phyloP scores from a whole-genome alignment of 306 rosid species.

The Adenanthera pavonina region DNA sequence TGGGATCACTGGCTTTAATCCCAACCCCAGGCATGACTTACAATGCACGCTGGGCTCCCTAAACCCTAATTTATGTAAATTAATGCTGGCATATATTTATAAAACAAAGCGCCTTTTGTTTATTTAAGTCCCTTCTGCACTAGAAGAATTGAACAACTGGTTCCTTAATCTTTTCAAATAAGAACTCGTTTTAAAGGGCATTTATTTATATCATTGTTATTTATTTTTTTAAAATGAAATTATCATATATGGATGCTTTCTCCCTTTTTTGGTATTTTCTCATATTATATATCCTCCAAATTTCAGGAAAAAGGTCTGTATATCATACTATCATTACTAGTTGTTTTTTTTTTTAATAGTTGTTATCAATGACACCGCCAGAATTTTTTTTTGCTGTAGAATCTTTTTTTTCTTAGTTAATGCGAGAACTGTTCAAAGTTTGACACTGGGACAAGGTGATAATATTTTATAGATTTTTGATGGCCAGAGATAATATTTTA shows the following conservation, averaged over 20 bases:
- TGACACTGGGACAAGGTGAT: background rate
- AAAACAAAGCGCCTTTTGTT: background rate
- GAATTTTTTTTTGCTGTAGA: background rate
- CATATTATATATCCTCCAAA: background rate
- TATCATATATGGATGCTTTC: too few relatives aligned
- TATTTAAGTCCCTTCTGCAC: background rate
- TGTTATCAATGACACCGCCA: background rate
- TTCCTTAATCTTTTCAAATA: background rate
- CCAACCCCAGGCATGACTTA: background rate
- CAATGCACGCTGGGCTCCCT: background rate
- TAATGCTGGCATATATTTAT: background rate
- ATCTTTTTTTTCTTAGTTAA: background rate
- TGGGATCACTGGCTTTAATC: background rate
- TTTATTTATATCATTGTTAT: too few relatives aligned
- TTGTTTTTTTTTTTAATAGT: background rate
- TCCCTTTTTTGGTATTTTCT: too few relatives aligned
- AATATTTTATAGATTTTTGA: background rate
- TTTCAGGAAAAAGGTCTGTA: too few relatives aligned
- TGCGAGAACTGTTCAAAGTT: background rate
- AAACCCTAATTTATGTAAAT: conserved; percentile 13
- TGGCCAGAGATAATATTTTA: background rate
- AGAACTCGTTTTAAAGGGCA: too few relatives aligned
- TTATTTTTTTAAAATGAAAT: too few relatives aligned
- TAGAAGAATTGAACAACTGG: background rate
- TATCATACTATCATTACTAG: too few relatives aligned